Evolutionary conservation across 2,329 filamentous ascomycete genomes (phyloP).

Genomic region (Curvularia lunata): DNA sequence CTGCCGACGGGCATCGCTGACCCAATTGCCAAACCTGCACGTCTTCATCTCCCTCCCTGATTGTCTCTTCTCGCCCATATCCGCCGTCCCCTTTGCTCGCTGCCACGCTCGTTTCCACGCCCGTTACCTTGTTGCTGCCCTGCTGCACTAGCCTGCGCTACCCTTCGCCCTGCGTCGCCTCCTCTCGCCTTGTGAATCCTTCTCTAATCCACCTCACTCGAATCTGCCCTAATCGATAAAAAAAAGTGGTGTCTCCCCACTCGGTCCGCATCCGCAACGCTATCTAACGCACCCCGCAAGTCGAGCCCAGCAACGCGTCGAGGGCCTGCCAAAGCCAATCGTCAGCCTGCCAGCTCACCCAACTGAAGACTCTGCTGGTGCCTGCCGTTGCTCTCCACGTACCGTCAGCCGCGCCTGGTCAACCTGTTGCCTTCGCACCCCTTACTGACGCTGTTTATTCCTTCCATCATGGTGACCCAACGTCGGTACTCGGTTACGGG

Average conservation of each 20-base stretch:
- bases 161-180: background rate
- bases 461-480: conserved; percentile 36
- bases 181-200: background rate
- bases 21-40: conserved; percentile 17
- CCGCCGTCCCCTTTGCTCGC: background rate
- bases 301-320: conserved; percentile 28
- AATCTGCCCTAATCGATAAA: conserved; percentile 31
- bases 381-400: conserved; percentile 23
- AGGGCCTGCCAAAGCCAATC: conserved; percentile 15
- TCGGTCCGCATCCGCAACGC: conserved; percentile 26
- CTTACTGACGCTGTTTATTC: background rate
- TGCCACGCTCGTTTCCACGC: background rate
- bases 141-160: background rate
- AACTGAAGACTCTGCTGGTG: conserved; percentile 16
- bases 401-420: conserved; percentile 11
- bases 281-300: conserved; percentile 37
- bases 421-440: background rate
- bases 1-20: conserved; percentile 21
- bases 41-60: conserved; percentile 28
- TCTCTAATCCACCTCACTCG: background rate
- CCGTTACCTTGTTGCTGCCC: background rate
- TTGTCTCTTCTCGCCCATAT: background rate
- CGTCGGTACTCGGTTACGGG: conserved; percentile 49
- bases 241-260: conserved; percentile 20
- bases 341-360: conserved; percentile 35